A percentile compares a stretch with the other conserved stretches of the same genome.
phyloP scores from a whole-genome alignment of 2,329 filamentous ascomycete species.

The Arthrobotrys entomopaga region DNA sequence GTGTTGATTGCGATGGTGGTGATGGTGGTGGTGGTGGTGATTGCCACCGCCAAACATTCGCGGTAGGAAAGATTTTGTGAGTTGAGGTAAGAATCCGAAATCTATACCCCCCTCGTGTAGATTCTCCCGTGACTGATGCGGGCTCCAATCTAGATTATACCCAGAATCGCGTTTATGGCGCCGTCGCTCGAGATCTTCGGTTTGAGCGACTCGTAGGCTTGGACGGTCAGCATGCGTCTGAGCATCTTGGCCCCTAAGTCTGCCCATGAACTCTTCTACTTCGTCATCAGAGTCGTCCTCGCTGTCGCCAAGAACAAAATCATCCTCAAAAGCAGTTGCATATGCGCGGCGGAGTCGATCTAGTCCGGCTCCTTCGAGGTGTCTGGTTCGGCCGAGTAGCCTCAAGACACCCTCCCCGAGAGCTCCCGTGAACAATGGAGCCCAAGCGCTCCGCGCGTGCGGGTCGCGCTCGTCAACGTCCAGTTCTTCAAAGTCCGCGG shows the following conservation, averaged over 20 bases:
- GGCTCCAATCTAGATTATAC: slow-evolving; percentile 52
- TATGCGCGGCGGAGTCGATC: slow-evolving; percentile 49
- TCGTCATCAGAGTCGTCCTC: slow-evolving; percentile 41
- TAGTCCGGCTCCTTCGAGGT: slow-evolving; percentile 40
- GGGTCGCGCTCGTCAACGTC: slow-evolving; percentile 39
- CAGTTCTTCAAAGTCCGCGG: slow-evolving; percentile 48
- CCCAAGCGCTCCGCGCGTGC: slow-evolving; percentile 32
- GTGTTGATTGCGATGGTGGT: too few relatives aligned
- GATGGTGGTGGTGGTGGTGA: slow-evolving; percentile 20
- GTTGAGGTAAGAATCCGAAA: slow-evolving; percentile 40
- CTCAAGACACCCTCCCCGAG: slow-evolving; percentile 48
- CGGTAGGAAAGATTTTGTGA: slow-evolving; percentile 36
- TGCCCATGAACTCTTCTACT: slow-evolving; percentile 38
- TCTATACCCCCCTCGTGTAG: slow-evolving; percentile 28
- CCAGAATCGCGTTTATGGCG: slow-evolving; percentile 39
- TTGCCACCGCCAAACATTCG: slow-evolving; percentile 42
- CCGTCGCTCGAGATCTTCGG: slow-evolving; percentile 32
- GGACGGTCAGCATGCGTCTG: slow-evolving; percentile 15
- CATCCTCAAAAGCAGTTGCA: slow-evolving; percentile 44
- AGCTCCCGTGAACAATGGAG: slow-evolving; percentile 43
- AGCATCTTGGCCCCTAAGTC: neutral
- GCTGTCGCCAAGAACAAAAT: slow-evolving; percentile 38
- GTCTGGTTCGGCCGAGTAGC: slow-evolving; percentile 40
- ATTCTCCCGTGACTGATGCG: slow-evolving; percentile 33
- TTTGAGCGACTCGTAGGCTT: slow-evolving; percentile 33